phyloP scores from a whole-genome alignment of 257 asterid genomes.

The Mitragyna speciosa region DNA sequence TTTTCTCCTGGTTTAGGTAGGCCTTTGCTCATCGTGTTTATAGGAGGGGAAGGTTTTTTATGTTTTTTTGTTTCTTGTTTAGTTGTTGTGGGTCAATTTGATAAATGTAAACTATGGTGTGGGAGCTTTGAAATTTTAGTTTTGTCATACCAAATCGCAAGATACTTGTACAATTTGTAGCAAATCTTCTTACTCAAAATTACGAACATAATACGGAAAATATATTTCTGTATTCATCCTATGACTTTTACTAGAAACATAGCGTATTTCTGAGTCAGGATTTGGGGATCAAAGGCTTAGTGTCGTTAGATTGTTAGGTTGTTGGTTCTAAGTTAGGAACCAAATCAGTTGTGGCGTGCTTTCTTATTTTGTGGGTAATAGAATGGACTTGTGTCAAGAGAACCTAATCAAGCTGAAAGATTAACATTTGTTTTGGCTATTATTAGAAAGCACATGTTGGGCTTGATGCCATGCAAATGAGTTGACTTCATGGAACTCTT shows the following conservation, averaged over 20 bases:
- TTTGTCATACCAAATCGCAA: not conserved
- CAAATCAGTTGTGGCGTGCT: not conserved
- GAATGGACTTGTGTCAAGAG: not conserved
- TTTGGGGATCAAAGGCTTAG: not conserved
- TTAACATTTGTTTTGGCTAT: not conserved
- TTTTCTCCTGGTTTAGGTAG: not conserved
- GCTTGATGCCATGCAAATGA: not conserved
- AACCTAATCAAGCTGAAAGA: not conserved
- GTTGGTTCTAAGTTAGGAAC: not conserved
- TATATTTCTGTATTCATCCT: not conserved
- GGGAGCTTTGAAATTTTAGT: not conserved
- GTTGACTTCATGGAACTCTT: not conserved
- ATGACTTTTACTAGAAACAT: not conserved
- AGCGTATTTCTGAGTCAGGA: not conserved
- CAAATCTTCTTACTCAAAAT: not conserved
- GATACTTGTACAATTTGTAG: not conserved
- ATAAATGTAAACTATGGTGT: not conserved
- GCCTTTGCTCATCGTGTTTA: not conserved
- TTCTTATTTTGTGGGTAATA: not conserved
- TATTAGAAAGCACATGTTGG: not conserved
- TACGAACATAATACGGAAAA: not conserved
- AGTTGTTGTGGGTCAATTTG: not conserved
- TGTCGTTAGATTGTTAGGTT: too few relatives aligned
- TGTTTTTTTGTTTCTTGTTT: too few relatives aligned
- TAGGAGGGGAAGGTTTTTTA: too few relatives aligned